A percentile compares a stretch with the other conserved stretches of the same genome.
Evolutionary conservation across 1,139 yeast genomes (phyloP).

Genomic region (Geotrichum klebahnii): DNA sequence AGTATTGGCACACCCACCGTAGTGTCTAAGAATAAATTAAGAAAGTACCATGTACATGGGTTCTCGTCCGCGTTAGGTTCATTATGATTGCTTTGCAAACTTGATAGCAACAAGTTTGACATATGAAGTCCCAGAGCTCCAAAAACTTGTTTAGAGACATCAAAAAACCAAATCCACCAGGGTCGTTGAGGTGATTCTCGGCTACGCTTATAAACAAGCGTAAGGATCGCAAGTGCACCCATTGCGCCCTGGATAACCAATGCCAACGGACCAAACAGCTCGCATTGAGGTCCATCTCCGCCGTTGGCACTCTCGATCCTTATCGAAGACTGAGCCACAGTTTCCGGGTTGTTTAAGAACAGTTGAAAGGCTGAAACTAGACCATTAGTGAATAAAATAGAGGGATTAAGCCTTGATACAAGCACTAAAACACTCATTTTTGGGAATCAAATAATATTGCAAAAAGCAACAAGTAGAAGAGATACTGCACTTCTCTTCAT

Average conservation of each 20-base stretch:
- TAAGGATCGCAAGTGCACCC: conserved; percentile 71
- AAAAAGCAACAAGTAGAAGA: too few species aligned
- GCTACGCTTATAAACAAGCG: conserved; percentile 69
- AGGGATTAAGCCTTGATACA: neutral
- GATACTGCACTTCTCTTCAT: neutral
- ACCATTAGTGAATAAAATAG: neutral
- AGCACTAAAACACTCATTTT: neutral
- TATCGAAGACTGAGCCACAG: too few species aligned
- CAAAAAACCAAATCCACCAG: conserved; percentile 84
- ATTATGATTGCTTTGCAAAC: conserved; percentile 27
- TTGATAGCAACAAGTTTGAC: conserved; percentile 59
- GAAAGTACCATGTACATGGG: conserved; percentile 69
- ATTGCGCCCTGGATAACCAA: conserved; percentile 44
- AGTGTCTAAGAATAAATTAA: conserved; percentile 83
- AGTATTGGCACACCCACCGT: conserved; percentile 90
- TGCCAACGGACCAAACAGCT: conserved; percentile 45
- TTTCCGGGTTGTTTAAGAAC: neutral
- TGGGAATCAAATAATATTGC: neutral
- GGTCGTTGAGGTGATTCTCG: conserved; percentile 83
- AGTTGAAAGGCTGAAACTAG: neutral
- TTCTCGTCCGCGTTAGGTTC: conserved; percentile 38
- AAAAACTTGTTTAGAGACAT: conserved; percentile 80
- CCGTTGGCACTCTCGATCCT: neutral
- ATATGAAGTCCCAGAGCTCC: conserved; percentile 85
- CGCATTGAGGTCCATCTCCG: conserved; percentile 33